Evolutionary conservation across 2,329 filamentous ascomycete species (phyloP).

Genomic region (Verticillium dahliae): DNA sequence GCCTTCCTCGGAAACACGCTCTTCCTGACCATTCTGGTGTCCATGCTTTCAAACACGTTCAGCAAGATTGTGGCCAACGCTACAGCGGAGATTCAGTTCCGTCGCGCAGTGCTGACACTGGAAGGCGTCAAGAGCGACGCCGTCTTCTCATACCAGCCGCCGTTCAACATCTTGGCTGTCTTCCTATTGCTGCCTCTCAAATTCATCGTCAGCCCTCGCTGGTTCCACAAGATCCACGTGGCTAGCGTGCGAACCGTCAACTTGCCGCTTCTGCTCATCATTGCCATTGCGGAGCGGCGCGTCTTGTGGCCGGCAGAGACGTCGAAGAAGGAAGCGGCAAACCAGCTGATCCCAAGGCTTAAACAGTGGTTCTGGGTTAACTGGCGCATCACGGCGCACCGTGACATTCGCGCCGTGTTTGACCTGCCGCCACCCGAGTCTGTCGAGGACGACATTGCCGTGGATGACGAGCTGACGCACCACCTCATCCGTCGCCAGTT

Average conservation of each 20-base stretch:
- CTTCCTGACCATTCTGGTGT: constrained; percentile 83
- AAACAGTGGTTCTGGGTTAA: constrained; percentile 56
- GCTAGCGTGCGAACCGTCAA: constrained; percentile 68
- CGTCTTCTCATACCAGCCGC: constrained; percentile 75
- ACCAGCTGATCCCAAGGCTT: constrained; percentile 7
- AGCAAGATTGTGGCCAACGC: constrained; percentile 70
- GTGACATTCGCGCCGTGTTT: constrained; percentile 67
- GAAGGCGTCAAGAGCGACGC: constrained; percentile 82
- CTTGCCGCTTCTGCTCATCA: constrained; percentile 64
- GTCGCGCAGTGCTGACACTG: constrained; percentile 72
- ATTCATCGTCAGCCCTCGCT: constrained; percentile 69
- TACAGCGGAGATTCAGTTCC: constrained; percentile 77
- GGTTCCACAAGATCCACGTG: constrained; percentile 89
- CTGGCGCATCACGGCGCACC: constrained; percentile 63
- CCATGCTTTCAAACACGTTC: constrained; percentile 81
- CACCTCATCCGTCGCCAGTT: constrained; percentile 54
- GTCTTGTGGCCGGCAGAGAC: constrained; percentile 49
- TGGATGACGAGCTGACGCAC: constrained; percentile 51
- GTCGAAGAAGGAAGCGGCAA: constrained; percentile 12
- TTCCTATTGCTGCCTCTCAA: constrained; percentile 70
- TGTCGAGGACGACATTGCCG: constrained; percentile 49
- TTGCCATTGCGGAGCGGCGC: constrained; percentile 64
- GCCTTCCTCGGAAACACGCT: constrained; percentile 82
- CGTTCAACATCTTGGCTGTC: constrained; percentile 76
- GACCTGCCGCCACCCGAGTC: constrained; percentile 61